These are phyloP conservation scores for Ceratobasidium theobromae DNA, from an alignment of 1,284 basidiomycete species.

Conservation along the genomic window DNA sequence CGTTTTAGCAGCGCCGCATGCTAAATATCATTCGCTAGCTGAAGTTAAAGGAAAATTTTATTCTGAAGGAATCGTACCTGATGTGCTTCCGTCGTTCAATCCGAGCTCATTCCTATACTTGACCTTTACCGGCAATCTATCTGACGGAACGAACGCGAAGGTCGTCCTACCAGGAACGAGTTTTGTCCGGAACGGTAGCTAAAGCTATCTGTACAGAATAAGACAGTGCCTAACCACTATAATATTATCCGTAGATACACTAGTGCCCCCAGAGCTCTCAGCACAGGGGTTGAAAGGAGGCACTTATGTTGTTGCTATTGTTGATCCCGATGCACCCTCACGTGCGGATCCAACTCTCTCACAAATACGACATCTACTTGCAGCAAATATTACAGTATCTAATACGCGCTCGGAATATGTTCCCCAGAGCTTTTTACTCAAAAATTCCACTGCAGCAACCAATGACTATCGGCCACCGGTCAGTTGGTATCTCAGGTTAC, in stretches of 20 bases:
- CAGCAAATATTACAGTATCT: constrained; percentile 15
- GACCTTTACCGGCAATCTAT: constrained; percentile 24
- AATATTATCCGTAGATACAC: neutral
- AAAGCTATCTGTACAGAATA: neutral
- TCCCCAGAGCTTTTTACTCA: neutral
- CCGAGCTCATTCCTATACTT: constrained; percentile 17
- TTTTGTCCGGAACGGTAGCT: constrained; percentile 11
- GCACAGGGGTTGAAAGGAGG: constrained; percentile 13
- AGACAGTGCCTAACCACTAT: neutral
- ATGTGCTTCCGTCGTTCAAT: constrained; percentile 14
- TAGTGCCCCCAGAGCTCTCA: constrained; percentile 8
- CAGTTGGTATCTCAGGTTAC: neutral
- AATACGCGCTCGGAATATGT: neutral
- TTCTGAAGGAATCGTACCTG: constrained; percentile 14
- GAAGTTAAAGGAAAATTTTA: constrained; percentile 19
- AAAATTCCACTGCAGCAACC: constrained; percentile 19
- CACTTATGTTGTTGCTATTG: constrained; percentile 22
- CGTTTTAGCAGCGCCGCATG: too few species aligned
- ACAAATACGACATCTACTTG: constrained; percentile 21
- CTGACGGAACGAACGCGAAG: constrained; percentile 18
- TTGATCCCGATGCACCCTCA: constrained; percentile 28
- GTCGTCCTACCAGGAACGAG: constrained; percentile 19
- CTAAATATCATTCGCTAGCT: too few species aligned
- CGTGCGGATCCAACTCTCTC: constrained; percentile 17
- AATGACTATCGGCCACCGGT: constrained; percentile 23